phyloP scores from a whole-genome alignment of 345 rosid species.

The Salix viminalis region DNA sequence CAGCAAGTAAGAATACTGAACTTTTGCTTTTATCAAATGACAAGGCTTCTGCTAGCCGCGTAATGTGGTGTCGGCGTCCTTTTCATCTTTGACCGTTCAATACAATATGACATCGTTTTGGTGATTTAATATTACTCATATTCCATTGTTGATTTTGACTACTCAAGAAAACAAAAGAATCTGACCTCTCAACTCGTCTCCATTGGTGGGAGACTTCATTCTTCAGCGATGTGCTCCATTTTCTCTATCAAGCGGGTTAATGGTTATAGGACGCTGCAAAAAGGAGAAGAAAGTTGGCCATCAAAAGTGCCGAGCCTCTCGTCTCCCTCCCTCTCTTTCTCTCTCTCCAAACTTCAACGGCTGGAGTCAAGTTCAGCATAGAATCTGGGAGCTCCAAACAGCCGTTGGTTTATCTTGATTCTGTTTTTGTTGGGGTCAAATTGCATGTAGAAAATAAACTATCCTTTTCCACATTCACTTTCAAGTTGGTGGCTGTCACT shows the following conservation, averaged over 20 bases:
- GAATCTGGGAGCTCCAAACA: background rate
- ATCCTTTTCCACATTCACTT: background rate
- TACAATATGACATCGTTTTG: background rate
- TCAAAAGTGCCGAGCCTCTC: background rate
- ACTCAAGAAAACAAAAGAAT: background rate
- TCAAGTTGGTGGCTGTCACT: background rate
- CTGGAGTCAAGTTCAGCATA: background rate
- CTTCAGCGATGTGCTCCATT: background rate
- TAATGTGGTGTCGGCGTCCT: background rate
- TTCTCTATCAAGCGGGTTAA: too few relatives aligned
- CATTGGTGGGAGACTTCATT: background rate
- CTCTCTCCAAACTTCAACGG: background rate
- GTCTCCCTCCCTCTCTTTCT: background rate
- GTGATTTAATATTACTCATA: background rate
- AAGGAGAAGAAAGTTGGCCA: background rate
- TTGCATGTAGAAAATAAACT: background rate
- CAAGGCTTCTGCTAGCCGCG: slow-evolving; percentile 2
- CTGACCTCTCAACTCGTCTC: background rate
- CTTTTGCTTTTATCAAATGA: background rate
- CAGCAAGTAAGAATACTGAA: background rate
- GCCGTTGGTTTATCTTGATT: background rate
- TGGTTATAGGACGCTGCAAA: background rate
- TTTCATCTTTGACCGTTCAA: background rate
- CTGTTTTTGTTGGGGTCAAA: background rate
- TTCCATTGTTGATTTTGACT: background rate